Base-by-base conservation (phyloP, 768 basidiomycete genomes). In the Chiua virens region DNA sequence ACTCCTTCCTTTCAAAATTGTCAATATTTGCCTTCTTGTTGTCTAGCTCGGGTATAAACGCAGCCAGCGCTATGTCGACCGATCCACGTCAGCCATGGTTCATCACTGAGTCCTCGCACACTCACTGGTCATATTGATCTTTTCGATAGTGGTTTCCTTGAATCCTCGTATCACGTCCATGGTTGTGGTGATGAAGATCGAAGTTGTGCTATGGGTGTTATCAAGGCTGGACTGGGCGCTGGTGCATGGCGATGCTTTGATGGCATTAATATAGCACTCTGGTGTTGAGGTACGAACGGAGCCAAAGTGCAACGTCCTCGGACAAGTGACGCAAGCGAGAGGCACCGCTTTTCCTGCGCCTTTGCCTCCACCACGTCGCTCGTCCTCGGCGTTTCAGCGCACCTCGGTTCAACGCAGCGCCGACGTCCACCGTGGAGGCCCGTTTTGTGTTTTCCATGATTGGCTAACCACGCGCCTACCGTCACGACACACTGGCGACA, bases 11-110 rank as follows among this genome's bases (percentile, higher is more conserved):
- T 3, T 79, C 71, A n/a, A 79, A 71, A 42, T 70, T 67, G 17
- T 72, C 58, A 35, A 87, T 86, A 8, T 73, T 66, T 3, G 63
- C 60, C 8, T 75, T 75, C 11, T 75, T 77, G 20, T 72, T 66
- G 53, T 81, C 76, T 10, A 86, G 65, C 10, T 82, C 52, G 1
- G 80, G 81, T 15, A 71, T 62, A 46, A 85, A 80, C 1, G 76
- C 76, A 15, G 66, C 65, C 35, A 74, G 59, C 21, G 82, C 83
- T 85, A 54, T 15, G 43, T 49, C 50, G 30, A 45, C 40, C 47
- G 38, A 42, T 56, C 30, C 30, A 30, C 30, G 6, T 30, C 35
- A 54, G 62, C 27, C 3, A 9, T 5, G 18, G 7, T 13, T 13
- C 17, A 40, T 42, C 22, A 8, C 23, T 43, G 7, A 15, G 23